Percentiles rank a stretch among this genome's conserved stretches.
Evolutionary conservation across 2,329 filamentous ascomycete genomes (phyloP).

Genomic region (Tolypocladium tropicale): DNA sequence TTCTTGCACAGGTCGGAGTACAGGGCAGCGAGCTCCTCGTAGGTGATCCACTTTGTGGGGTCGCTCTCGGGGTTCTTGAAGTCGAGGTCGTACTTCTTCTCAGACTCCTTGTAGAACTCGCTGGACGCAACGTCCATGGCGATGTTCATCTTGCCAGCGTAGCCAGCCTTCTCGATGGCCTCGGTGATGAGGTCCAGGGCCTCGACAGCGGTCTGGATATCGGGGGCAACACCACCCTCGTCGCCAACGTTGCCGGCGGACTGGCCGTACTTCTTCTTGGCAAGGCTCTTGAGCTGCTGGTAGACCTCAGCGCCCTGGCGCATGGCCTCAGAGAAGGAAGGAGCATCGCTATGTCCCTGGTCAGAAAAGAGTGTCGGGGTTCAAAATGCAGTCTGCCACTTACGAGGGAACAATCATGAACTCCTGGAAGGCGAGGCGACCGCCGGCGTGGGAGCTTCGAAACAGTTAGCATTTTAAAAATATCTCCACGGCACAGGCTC

Average conservation of each 20-base stretch:
- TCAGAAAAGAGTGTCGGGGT: constrained; percentile 4
- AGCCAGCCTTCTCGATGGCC: constrained; percentile 89
- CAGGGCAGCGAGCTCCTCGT: constrained; percentile 88
- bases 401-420: constrained; percentile 89
- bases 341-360: constrained; percentile 50
- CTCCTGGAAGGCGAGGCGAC: constrained; percentile 89
- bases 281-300: constrained; percentile 91
- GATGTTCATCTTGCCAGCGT: constrained; percentile 93
- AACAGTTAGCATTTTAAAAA: constrained; percentile 7
- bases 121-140: constrained; percentile 98
- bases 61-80: constrained; percentile 99
- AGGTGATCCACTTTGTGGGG: constrained; percentile 94
- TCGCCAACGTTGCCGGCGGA: constrained; percentile 98
- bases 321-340: constrained; percentile 90
- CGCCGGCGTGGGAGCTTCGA: constrained; percentile 82
- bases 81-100: constrained; percentile 99
- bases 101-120: constrained; percentile 97
- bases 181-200: constrained; percentile 93
- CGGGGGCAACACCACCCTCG: constrained; percentile 97
- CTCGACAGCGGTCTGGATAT: constrained; percentile 96
- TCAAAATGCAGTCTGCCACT: constrained; percentile 18
- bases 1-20: constrained; percentile 84
- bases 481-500: neutral
- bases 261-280: constrained; percentile 99
- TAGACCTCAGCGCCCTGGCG: constrained; percentile 96